phyloP scores from a whole-genome alignment of 352 stramenopile genomes.

The Globisporangium nodosum region DNA sequence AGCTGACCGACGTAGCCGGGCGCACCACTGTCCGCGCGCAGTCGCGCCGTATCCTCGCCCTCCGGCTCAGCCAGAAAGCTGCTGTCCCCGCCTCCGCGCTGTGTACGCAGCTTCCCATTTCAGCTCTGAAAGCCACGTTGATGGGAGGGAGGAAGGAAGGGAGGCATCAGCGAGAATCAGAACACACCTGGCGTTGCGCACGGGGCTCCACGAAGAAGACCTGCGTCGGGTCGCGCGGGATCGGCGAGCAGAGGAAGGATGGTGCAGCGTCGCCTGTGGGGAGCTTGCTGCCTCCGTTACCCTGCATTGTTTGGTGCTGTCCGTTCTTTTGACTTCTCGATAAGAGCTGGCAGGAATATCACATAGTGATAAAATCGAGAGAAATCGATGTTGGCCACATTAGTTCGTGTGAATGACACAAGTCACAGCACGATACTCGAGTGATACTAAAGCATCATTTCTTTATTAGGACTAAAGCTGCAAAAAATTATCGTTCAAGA shows the following conservation, averaged over 20 bases:
- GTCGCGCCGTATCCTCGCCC: conserved; percentile 23
- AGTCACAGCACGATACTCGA: no score
- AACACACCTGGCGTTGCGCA: conserved; percentile 5
- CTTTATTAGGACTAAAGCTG: no score
- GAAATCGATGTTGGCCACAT: no score
- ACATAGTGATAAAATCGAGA: no score
- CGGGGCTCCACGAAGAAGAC: conserved; percentile 45
- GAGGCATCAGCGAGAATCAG: background rate
- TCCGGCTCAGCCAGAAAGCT: conserved; percentile 30
- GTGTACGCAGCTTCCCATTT: conserved; percentile 8
- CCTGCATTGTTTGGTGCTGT: no score
- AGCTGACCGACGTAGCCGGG: conserved; percentile 17
- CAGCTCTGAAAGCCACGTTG: background rate
- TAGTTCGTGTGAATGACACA: no score
- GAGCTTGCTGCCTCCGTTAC: background rate
- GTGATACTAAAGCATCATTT: no score
- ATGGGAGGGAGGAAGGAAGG: no score
- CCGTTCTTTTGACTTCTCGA: no score
- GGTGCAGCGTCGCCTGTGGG: background rate
- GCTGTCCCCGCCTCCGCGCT: conserved; percentile 1
- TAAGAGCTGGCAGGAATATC: no score
- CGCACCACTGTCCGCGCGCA: conserved; percentile 2
- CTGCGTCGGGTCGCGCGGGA: conserved; percentile 54
- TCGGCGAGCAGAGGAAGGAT: conserved; percentile 63
- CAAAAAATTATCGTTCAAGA: no score